Base-by-base conservation (phyloP, 2,329 filamentous ascomycete genomes). In the Neophaeococcomyces mojaviensis region DNA sequence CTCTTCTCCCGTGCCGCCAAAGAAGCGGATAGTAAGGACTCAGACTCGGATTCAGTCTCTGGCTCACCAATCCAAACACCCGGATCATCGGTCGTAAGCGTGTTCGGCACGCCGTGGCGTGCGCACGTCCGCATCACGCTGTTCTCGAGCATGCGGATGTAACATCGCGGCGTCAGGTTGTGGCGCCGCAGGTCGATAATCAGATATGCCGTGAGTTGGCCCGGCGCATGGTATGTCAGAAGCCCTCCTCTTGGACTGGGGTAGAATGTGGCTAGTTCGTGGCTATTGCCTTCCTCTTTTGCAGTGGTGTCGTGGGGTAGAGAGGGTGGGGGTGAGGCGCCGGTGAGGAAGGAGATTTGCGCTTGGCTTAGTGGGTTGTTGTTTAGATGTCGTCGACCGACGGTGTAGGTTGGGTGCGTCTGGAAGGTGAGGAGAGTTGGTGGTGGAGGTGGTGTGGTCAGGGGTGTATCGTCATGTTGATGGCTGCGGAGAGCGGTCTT, bases 161-260 rank as follows among this genome's bases (percentile, higher is more conserved):
- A 95, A 50, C 77, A 78, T 15, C 86, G 72, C 10, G 92, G 83
- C 3, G 77, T 81, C 16, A 92, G 69, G 0, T 69, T 67, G 54
- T 88, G 77, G 9, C 77, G 73, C 45, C 78, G 79, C 47, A 97
- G 74, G 63, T 95, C 88, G n/a, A 94, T 64, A 41, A 96, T 79
- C 2, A 90, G 88, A 71, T 94, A 98, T n/a, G 89, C 79, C 30
- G 96, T 86, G 39, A 94, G 68, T 64, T 98, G 92, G 0, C 90
- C 90, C 0, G 90, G 92, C 0, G 90, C 92, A 63, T 98, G 92
- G 69, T 95, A 97, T 2, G 92, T 97, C 0, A 87, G 89, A 54
- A 94, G 81, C 0, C 92, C 92, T 50, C 92, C 92, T 45, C 92
- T 81, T n/a, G 81, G 76, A 12, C 86, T 84, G 57, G 81, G 74